These are phyloP conservation scores for Chaetoceros tenuissimus DNA, from an alignment of 108 stramenopile genomes.

Conservation along the genomic window DNA sequence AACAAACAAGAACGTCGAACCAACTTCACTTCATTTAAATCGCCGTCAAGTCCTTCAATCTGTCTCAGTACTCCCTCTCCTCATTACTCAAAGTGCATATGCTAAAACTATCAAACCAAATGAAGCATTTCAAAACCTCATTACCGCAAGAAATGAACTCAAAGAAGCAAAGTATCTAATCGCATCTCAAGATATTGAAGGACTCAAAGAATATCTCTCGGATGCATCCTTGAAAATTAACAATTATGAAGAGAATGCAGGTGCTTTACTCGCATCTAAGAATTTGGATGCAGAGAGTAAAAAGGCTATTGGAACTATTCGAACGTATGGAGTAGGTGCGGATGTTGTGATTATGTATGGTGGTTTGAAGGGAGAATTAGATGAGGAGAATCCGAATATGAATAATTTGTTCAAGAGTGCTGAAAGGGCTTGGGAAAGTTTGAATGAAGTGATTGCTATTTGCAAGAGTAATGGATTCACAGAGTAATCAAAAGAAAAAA, in stretches of 20 bases:
- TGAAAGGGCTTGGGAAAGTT: too few species aligned
- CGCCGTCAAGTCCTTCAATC: too few species aligned
- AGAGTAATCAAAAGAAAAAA: too few species aligned
- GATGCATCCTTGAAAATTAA: slow-evolving; percentile 7
- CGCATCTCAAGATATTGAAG: slow-evolving; percentile 11
- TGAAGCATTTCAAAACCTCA: slow-evolving; percentile 11
- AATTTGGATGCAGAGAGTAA: slow-evolving; percentile 20
- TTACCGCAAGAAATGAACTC: slow-evolving; percentile 12
- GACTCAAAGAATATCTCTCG: slow-evolving; percentile 9
- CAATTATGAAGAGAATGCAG: slow-evolving; percentile 14
- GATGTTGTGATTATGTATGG: slow-evolving; percentile 33
- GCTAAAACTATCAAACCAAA: slow-evolving; percentile 2
- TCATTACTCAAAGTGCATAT: too few species aligned
- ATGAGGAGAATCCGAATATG: too few species aligned
- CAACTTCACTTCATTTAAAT: too few species aligned
- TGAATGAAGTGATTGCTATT: too few species aligned
- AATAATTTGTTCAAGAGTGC: too few species aligned
- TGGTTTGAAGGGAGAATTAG: slow-evolving; percentile 16
- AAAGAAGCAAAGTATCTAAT: slow-evolving; percentile 8
- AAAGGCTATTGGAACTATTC: slow-evolving; percentile 28
- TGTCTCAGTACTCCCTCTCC: too few species aligned
- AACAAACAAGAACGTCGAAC: too few species aligned
- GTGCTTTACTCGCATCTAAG: slow-evolving; percentile 9
- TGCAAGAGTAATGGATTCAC: too few species aligned
- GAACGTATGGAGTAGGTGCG: slow-evolving; percentile 25